Conservation (phyloP, 331 rosid genomes). For the Cydonia oblonga region DNA sequence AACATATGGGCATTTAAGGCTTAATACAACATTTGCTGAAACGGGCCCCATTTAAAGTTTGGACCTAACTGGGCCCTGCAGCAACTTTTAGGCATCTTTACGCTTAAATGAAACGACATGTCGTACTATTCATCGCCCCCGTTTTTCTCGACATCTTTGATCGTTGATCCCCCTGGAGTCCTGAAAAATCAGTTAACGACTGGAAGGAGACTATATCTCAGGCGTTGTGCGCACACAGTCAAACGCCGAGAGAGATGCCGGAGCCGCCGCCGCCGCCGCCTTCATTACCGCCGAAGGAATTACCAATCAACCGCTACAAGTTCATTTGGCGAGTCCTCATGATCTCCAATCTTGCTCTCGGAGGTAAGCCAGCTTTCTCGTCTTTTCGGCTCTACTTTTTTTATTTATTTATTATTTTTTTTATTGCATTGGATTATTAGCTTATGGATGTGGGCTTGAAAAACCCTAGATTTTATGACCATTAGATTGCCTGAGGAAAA, state of each 20-base stretch:
- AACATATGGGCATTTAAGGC: too few relatives aligned
- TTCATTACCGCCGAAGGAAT: conserved; percentile 15
- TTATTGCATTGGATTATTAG: neutral
- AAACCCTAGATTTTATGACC: neutral
- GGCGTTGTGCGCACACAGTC: neutral
- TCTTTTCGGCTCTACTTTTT: neutral
- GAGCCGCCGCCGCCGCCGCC: conserved; percentile 18
- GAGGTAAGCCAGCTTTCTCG: conserved; percentile 42
- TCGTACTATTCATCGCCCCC: neutral
- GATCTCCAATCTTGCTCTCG: conserved; percentile 64
- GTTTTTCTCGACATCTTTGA: neutral
- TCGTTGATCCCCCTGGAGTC: neutral
- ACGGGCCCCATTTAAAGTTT: neutral
- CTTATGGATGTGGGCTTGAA: neutral
- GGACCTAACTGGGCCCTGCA: neutral
- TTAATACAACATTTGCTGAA: too few relatives aligned
- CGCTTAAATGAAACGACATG: neutral
- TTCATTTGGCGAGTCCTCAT: conserved; percentile 62
- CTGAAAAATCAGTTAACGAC: neutral
- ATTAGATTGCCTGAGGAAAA: too few relatives aligned
- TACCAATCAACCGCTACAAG: conserved; percentile 41
- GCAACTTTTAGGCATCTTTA: neutral
- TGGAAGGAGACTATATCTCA: neutral
- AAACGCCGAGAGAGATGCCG: conserved; percentile 6
- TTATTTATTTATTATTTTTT: too few relatives aligned